Evolutionary conservation across 2,329 filamentous ascomycete species (phyloP).

Genomic region (Colletotrichum filicis): DNA sequence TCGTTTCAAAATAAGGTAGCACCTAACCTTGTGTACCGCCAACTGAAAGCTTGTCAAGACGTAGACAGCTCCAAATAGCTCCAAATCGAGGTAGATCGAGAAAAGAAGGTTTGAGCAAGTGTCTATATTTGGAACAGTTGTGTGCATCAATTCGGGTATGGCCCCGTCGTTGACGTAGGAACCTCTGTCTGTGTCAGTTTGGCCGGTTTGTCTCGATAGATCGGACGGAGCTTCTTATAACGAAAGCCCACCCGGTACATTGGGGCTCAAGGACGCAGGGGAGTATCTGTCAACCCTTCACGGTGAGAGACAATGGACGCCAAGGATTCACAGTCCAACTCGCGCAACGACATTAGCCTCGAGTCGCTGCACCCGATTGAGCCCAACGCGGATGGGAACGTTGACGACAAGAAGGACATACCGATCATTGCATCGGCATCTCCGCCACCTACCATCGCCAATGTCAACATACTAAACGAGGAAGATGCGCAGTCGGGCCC

Average conservation of each 20-base stretch:
- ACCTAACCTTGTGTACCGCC: slow-evolving; percentile 9
- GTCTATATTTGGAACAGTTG: slow-evolving; percentile 10
- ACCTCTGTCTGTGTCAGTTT: not conserved
- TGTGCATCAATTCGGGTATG: not conserved
- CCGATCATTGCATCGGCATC: not conserved
- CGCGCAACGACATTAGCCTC: slow-evolving; percentile 7
- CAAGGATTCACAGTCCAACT: slow-evolving; percentile 6
- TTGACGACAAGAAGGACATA: slow-evolving; percentile 7
- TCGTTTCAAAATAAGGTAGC: slow-evolving; percentile 1
- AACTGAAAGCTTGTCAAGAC: not conserved
- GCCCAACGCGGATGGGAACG: not conserved
- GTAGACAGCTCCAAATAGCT: not conserved
- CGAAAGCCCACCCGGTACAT: not conserved
- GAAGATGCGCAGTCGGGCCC: not conserved
- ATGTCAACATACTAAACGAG: not conserved
- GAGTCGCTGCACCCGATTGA: slow-evolving; percentile 12
- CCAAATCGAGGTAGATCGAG: not conserved
- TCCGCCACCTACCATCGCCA: not conserved
- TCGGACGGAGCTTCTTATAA: slow-evolving; percentile 20
- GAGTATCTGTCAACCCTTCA: not conserved
- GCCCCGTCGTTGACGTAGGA: slow-evolving; percentile 2
- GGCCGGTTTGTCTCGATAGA: not conserved
- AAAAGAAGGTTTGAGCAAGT: not conserved
- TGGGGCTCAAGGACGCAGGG: not conserved
- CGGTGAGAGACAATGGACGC: slow-evolving; percentile 11